Base-by-base conservation (phyloP, 306 rosid species). In the Lathyrus tuberosus region DNA sequence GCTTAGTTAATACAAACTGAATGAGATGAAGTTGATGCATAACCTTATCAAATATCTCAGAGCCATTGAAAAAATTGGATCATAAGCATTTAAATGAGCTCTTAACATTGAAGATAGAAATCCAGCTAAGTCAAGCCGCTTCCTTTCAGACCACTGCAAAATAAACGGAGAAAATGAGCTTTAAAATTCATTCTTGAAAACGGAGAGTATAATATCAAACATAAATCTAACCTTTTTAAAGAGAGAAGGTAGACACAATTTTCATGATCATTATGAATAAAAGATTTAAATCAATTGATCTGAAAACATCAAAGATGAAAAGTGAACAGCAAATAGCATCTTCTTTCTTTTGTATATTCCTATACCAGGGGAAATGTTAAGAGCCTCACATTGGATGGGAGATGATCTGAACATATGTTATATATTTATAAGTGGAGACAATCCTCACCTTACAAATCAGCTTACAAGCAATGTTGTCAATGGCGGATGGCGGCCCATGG, bases 21-120 rank as follows among this genome's bases (percentile, higher is more conserved):
- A 67, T 8, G 40, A 73, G 56, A 67, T 46, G 22, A 67, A 57
- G 31, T 22, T 57, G 62, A 76, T 49, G 72, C 53, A 67, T 65
- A 61, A 94, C 99, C 96, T 95, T 89, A 89, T 95, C 84, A 95
- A 82, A 88, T 95, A 95, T 87, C 90, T 87, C 76, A 95, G 82
- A 12, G 97, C 81, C 99, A 95, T 86, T 5, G 97, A 95, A 80
- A 95, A 89, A 68, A 89, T 48, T 8, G 99, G 91, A 84, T 95
- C 99, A 59, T 95, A 95, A n/a, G 99, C 99, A 75, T 87, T 88
- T 78, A 95, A 83, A 84, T 91, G 92, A 48, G 96, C 93, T 85
- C 96, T 82, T 82, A 95, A 85, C 79, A 95, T 86, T 16, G 97
- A 84, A 48, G 97, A 84, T 82, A 95, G 76, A 59, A 91, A 67